Percentiles rank a stretch among this genome's conserved stretches.
Evolutionary conservation across 73 alveolate species (phyloP).

Genomic region (Paramecium caudatum): DNA sequence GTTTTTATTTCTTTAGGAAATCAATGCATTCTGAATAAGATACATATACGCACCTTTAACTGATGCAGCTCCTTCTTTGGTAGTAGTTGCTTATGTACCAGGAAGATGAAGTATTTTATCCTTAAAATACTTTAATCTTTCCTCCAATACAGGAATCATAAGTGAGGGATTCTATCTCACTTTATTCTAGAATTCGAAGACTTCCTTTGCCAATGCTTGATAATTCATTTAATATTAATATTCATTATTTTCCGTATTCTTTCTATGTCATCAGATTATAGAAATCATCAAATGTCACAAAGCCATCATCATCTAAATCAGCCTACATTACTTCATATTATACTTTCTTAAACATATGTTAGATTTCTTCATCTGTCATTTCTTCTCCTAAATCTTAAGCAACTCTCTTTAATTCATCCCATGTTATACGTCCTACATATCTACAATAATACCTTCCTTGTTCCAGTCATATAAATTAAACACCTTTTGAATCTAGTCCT

Average conservation of each 20-base stretch:
- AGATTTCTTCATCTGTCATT: conserved; percentile 96
- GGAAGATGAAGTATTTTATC: conserved; percentile 69
- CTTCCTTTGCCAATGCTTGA: conserved; percentile 66
- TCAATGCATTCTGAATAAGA: conserved; percentile 72
- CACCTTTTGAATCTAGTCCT: conserved; percentile 85
- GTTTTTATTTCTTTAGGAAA: conserved; percentile 81
- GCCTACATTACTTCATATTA: conserved; percentile 70
- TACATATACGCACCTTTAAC: conserved; percentile 13
- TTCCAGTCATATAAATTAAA: conserved; percentile 72
- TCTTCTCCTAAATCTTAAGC: conserved; percentile 95
- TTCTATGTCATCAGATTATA: conserved; percentile 85
- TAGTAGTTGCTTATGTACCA: conserved; percentile 56
- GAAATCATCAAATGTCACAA: conserved; percentile 90
- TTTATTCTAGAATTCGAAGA: conserved; percentile 64
- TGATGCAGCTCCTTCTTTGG: conserved; percentile 75
- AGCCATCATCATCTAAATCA: conserved; percentile 93
- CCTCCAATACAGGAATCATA: conserved; percentile 67
- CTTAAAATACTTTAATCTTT: conserved; percentile 64
- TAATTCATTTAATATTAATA: conserved; percentile 13
- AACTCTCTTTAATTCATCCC: conserved; percentile 88
- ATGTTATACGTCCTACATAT: conserved; percentile 86
- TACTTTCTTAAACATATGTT: conserved; percentile 89
- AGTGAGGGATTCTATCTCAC: conserved; percentile 69
- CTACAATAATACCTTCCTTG: conserved; percentile 43
- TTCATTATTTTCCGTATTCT: conserved; percentile 63